phyloP scores from a whole-genome alignment of 495 filamentous ascomycete genomes.

The Trichoderma reesei region DNA sequence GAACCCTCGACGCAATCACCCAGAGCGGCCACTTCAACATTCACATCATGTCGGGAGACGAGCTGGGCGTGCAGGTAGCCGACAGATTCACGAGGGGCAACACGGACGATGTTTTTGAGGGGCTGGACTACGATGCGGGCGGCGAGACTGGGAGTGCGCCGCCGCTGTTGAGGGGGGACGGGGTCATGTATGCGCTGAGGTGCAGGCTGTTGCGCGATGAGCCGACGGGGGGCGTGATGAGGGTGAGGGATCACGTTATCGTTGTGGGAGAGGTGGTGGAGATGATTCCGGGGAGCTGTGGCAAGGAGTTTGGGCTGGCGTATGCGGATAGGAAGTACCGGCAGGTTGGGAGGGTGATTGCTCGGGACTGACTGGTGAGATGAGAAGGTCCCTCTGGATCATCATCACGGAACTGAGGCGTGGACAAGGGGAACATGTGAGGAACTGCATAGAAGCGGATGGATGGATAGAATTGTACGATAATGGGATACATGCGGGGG shows the following conservation, averaged over 20 bases:
- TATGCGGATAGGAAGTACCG: constrained; percentile 37
- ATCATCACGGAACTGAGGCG: background rate
- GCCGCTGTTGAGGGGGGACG: constrained; percentile 26
- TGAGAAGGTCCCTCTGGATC: background rate
- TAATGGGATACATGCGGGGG: background rate
- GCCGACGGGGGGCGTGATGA: constrained; percentile 26
- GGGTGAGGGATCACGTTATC: constrained; percentile 45
- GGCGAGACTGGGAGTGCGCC: constrained; percentile 9
- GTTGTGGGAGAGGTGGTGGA: constrained; percentile 44
- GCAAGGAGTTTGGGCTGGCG: constrained; percentile 26
- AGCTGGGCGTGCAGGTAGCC: constrained; percentile 32
- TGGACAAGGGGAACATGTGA: background rate
- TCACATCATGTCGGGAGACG: constrained; percentile 35
- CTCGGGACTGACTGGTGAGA: background rate
- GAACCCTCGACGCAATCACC: constrained; percentile 55
- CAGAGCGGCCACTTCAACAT: constrained; percentile 35
- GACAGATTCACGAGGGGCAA: constrained; percentile 34
- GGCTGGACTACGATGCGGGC: constrained; percentile 14
- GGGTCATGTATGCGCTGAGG: constrained; percentile 32
- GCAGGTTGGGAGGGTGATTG: constrained; percentile 21
- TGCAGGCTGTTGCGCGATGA: constrained; percentile 27
- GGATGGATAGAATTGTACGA: constrained; percentile 8
- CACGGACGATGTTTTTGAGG: constrained; percentile 20
- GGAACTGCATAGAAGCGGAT: constrained; percentile 4
- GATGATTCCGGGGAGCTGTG: constrained; percentile 19